phyloP scores from a whole-genome alignment of 306 rosid genomes.

The Cucurbita maxima region DNA sequence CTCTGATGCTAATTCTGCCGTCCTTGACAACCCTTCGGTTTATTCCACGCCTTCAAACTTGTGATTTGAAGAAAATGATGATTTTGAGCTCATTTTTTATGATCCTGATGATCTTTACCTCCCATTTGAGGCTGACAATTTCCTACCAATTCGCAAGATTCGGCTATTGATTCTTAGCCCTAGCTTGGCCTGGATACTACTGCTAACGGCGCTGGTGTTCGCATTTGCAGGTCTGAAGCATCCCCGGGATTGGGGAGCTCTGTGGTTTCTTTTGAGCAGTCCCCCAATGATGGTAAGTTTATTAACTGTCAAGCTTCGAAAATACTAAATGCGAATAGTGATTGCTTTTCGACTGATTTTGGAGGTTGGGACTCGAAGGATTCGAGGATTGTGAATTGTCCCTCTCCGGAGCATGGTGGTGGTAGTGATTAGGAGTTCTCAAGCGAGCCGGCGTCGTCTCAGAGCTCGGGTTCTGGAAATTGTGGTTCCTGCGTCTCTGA shows the following conservation, averaged over 20 bases:
- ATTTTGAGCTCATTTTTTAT: constrained; percentile 56
- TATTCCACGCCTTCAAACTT: constrained; percentile 39
- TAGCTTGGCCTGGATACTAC: not conserved
- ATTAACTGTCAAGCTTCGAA: constrained; percentile 6
- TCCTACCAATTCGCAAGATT: constrained; percentile 2
- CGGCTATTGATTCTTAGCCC: not conserved
- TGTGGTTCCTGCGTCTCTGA: constrained; percentile 38
- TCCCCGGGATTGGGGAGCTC: constrained; percentile 21
- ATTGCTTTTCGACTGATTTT: constrained; percentile 14
- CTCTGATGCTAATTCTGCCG: not conserved
- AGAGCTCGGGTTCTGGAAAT: constrained; percentile 59
- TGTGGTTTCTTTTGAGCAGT: not conserved
- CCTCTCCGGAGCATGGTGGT: constrained; percentile 18
- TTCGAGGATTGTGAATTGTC: constrained; percentile 3
- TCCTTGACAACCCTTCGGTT: constrained; percentile 6
- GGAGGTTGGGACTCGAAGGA: constrained; percentile 8
- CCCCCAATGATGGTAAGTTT: not conserved
- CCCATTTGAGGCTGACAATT: constrained; percentile 45
- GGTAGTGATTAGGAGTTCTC: constrained; percentile 25
- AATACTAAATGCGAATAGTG: constrained; percentile 9
- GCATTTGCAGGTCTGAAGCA: constrained; percentile 14
- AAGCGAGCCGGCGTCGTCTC: constrained; percentile 46
- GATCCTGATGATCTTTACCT: constrained; percentile 36
- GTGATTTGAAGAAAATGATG: constrained; percentile 23
- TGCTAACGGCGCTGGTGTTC: not conserved